phyloP scores from a whole-genome alignment of 148 eudicot genomes.

The Vaccinium myrtillus region DNA sequence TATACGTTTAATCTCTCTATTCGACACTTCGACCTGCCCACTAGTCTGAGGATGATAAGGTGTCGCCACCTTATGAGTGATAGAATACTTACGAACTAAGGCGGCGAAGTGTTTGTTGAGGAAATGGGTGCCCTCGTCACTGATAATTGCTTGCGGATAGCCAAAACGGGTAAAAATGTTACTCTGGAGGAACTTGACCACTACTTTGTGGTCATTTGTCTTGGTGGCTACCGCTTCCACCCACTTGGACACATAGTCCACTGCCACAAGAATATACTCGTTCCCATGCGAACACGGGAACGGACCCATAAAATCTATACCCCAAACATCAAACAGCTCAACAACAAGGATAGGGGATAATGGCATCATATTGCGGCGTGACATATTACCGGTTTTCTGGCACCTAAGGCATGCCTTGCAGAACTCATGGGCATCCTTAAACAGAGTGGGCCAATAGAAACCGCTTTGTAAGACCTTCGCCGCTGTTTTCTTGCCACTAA shows the following conservation, averaged over 20 bases:
- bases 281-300: background rate
- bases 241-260: background rate
- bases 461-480: background rate
- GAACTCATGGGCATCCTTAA: no score
- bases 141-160: background rate
- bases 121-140: background rate
- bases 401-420: no score
- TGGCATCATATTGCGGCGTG: background rate
- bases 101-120: background rate
- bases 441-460: no score
- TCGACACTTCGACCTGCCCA: background rate
- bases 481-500: background rate
- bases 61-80: background rate
- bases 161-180: background rate
- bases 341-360: background rate
- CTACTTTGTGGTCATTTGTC: background rate
- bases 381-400: no score
- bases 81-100: background rate
- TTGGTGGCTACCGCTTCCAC: background rate
- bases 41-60: background rate
- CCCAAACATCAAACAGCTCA: background rate
- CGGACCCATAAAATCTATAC: background rate
- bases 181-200: background rate
- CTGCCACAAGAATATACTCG: background rate
- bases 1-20: conserved; percentile 45